Percentiles rank a stretch among this genome's conserved stretches.
phyloP scores from a whole-genome alignment of 2,329 filamentous ascomycete species.

The Pestalotiopsis sp. region DNA sequence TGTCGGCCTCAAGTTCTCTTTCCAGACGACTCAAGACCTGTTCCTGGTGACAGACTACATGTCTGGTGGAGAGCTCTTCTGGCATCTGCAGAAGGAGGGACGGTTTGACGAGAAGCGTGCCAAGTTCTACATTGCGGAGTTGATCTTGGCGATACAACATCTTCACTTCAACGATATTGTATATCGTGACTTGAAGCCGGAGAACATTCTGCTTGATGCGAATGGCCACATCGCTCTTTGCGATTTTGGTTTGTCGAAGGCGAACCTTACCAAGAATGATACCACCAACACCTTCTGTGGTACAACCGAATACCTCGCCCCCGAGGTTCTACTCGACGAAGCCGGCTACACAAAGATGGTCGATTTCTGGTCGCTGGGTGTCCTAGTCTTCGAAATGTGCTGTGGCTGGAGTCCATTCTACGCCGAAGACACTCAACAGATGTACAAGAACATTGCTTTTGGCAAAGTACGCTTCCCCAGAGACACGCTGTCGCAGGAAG shows the following conservation, averaged over 20 bases:
- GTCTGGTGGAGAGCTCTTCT: slow-evolving; percentile 98
- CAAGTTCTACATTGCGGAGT: slow-evolving; percentile 98
- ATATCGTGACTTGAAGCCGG: slow-evolving; percentile 94
- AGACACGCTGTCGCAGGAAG: slow-evolving; percentile 91
- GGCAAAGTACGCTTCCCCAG: slow-evolving; percentile 96
- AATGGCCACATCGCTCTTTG: slow-evolving; percentile 98
- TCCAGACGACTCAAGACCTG: slow-evolving; percentile 94
- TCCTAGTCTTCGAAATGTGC: slow-evolving; percentile 99
- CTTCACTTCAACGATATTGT: slow-evolving; percentile 97
- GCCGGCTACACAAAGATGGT: slow-evolving; percentile 99
- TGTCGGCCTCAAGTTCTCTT: slow-evolving; percentile 96
- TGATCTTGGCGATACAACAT: slow-evolving; percentile 93
- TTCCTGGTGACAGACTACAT: slow-evolving; percentile 99
- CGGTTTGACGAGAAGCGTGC: slow-evolving; percentile 92
- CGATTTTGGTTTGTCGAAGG: slow-evolving; percentile 97
- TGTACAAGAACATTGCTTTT: slow-evolving; percentile 99
- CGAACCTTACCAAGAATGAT: slow-evolving; percentile 93
- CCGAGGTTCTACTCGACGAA: slow-evolving; percentile 93
- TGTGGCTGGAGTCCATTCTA: slow-evolving; percentile 99
- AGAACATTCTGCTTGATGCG: slow-evolving; percentile 95
- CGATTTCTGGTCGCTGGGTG: slow-evolving; percentile 97
- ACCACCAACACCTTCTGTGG: slow-evolving; percentile 99
- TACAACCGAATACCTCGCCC: slow-evolving; percentile 95
- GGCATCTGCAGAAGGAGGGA: slow-evolving; percentile 97
- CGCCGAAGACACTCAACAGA: slow-evolving; percentile 97